Evolutionary conservation across 2,329 filamentous ascomycete species (phyloP).

Genomic region (Penicillium sp.): DNA sequence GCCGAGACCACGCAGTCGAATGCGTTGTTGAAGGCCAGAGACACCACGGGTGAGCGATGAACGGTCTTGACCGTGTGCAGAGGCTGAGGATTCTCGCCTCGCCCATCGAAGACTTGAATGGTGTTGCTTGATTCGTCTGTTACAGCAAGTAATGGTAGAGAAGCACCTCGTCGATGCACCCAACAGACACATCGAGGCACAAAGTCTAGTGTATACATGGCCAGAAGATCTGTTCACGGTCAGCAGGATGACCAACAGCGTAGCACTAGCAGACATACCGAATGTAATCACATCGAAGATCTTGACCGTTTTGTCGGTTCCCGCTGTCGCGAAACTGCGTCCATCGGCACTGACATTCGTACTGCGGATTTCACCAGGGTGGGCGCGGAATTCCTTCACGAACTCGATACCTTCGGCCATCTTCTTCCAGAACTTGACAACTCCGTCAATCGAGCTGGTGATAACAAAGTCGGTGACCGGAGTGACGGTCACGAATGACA

Average conservation of each 20-base stretch:
- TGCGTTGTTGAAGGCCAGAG: slow-evolving; percentile 83
- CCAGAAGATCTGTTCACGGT: slow-evolving; percentile 59
- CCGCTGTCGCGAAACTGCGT: slow-evolving; percentile 85
- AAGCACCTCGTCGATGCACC: slow-evolving; percentile 84
- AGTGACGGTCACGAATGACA: slow-evolving; percentile 82
- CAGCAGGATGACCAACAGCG: background rate
- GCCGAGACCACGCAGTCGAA: slow-evolving; percentile 89
- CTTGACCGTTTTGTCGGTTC: slow-evolving; percentile 49
- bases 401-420: slow-evolving; percentile 85
- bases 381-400: slow-evolving; percentile 94
- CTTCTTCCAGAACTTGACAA: slow-evolving; percentile 99
- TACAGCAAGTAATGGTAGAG: slow-evolving; percentile 76
- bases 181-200: slow-evolving; percentile 78
- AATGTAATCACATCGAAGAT: slow-evolving; percentile 72
- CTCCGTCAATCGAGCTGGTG: slow-evolving; percentile 88
- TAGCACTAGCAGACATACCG: slow-evolving; percentile 36
- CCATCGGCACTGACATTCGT: slow-evolving; percentile 86
- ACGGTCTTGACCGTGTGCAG: slow-evolving; percentile 72
- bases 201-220: slow-evolving; percentile 74
- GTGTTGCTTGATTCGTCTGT: slow-evolving; percentile 67
- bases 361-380: slow-evolving; percentile 74
- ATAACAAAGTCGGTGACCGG: slow-evolving; percentile 92
- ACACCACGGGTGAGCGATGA: slow-evolving; percentile 73
- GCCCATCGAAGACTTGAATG: slow-evolving; percentile 82
- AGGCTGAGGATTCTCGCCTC: slow-evolving; percentile 71